phyloP scores from a whole-genome alignment of 257 asterid genomes.

The Paraleonurus japonicus region DNA sequence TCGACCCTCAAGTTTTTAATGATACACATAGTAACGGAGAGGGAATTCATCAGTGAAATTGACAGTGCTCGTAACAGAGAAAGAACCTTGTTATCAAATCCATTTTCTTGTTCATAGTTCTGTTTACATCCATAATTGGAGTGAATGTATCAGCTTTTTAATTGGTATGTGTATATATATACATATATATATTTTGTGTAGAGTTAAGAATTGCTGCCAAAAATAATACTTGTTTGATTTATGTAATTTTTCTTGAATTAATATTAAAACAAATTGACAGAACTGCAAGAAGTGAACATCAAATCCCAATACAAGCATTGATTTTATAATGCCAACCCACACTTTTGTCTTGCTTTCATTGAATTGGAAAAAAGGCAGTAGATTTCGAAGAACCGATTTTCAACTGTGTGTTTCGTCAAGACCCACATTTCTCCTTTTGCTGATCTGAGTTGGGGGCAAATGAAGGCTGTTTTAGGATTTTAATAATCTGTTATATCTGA shows the following conservation, averaged over 20 bases:
- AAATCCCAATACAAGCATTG: no score
- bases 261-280: neutral
- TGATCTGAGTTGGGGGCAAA: neutral
- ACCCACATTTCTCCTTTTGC: neutral
- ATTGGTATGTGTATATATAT: no score
- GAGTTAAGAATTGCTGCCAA: no score
- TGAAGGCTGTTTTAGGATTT: neutral
- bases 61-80: neutral
- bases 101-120: neutral
- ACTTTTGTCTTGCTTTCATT: neutral
- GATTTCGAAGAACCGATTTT: neutral
- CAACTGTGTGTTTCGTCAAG: neutral
- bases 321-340: no score
- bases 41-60: neutral
- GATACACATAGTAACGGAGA: neutral
- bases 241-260: no score
- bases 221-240: no score
- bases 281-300: neutral
- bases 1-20: neutral
- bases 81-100: neutral
- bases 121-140: neutral
- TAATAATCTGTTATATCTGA: no score
- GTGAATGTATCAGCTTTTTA: no score
- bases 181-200: no score
- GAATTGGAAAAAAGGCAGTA: neutral